These are phyloP conservation scores for Detonula confervacea DNA, from an alignment of 352 stramenopile species.

Conservation along the genomic window DNA sequence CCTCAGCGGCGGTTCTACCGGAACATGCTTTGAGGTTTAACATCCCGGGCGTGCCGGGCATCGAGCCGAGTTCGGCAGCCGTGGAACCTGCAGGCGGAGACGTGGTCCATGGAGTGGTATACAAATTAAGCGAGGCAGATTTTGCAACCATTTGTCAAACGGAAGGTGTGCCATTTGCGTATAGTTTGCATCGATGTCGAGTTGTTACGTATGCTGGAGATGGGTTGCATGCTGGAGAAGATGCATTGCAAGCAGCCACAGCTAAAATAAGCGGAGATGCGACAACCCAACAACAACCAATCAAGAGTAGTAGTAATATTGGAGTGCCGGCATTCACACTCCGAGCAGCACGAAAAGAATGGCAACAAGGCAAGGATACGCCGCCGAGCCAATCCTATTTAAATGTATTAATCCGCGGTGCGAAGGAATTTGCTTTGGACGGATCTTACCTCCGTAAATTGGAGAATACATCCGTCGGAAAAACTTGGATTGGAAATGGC, in stretches of 20 bases:
- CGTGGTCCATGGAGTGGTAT: constrained; percentile 71
- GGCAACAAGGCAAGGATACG: constrained; percentile 26
- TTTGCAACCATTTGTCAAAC: constrained; percentile 66
- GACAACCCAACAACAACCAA: neutral
- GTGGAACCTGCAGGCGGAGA: constrained; percentile 38
- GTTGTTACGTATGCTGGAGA: constrained; percentile 66
- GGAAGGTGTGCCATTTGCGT: constrained; percentile 76
- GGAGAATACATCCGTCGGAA: constrained; percentile 38
- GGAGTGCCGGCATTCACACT: constrained; percentile 42
- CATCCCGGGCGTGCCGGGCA: constrained; percentile 40
- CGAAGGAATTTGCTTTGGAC: constrained; percentile 68
- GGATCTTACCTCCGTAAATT: constrained; percentile 58
- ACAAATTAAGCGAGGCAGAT: constrained; percentile 65
- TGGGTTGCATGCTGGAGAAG: constrained; percentile 48
- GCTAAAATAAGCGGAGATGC: neutral
- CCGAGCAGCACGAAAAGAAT: constrained; percentile 26
- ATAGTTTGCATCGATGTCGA: constrained; percentile 62
- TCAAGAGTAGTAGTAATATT: neutral
- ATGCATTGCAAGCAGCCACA: constrained; percentile 8
- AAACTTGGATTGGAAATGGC: constrained; percentile 51
- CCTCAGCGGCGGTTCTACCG: constrained; percentile 62
- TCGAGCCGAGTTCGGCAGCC: constrained; percentile 66
- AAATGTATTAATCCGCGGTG: constrained; percentile 66
- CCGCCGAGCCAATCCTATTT: constrained; percentile 67
- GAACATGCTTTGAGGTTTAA: constrained; percentile 63